Evolutionary conservation across 225 moss, liverwort and hornwort species (phyloP), one percentile per base, ranked within the genome.

Genomic region (Thuidium tamariscinum): DNA sequence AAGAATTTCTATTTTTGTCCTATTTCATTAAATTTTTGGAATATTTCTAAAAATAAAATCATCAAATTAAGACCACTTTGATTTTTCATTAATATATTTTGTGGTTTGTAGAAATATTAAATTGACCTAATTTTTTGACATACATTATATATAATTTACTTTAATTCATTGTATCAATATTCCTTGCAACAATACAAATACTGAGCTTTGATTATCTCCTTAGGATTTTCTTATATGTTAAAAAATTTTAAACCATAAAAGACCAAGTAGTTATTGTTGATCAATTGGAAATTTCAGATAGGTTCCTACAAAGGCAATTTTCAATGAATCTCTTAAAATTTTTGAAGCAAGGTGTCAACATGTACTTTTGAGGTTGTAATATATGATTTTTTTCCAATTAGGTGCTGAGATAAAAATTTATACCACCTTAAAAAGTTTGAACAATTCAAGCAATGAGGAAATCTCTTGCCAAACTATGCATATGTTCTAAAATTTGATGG

Each of bases 371-470:
- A 32, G 7, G 2, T 74, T 11, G 12, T 32, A 17, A 46, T 12
- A 20, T 32, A 2, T 39, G 13, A 19, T 30, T 42, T 48, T 19
- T 30, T 71, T 51, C 23, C 57, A 0, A 46, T 46, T 10, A 44
- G 3, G 30, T 46, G 1, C 0, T 1, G 0, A 0, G 2, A 72
- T 46, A 5, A 11, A 72, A 72, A 18, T 10, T 44, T 44, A 29
- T 10, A 10, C 0, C 10, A 0, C 0, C 0, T 6, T 0, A 9
- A 2, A 26, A 44, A 29, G 2, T 29, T 0, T 15, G 2, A 46
- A 6, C 6, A 11, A 30, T 30, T 17, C 0, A 6, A 0, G 0
- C 0, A 18, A 1, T 6, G 10, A 30, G 0, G 0, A 14, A 42
- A 18, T 30, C 29, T 18, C 11, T 71, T 46, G 2, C 3, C 26